A percentile compares a stretch with the other conserved stretches of the same genome.
phyloP scores from a whole-genome alignment of 345 rosid genomes.

The Lumnitzera racemosa region DNA sequence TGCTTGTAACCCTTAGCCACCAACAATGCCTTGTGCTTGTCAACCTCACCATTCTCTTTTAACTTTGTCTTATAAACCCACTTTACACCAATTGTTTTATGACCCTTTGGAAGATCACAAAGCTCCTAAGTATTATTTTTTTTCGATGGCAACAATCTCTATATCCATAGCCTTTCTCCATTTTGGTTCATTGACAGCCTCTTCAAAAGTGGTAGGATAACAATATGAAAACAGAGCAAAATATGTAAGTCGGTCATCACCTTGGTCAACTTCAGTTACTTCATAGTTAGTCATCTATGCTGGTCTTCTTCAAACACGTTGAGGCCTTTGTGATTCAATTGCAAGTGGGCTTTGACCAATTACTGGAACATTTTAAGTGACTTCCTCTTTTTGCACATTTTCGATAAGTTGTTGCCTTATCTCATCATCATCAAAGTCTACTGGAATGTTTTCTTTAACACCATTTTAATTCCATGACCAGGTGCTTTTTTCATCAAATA shows the following conservation, averaged over 20 bases:
- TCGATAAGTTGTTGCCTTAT: too few species aligned
- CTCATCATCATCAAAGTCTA: too few species aligned
- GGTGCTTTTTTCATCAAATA: not conserved
- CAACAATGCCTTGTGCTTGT: not conserved
- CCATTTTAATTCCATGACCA: too few species aligned
- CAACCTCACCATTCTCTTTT: not conserved
- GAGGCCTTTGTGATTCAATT: too few species aligned
- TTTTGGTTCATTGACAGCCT: not conserved
- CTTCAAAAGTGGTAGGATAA: not conserved
- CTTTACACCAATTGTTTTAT: slow-evolving; percentile 1
- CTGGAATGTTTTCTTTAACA: too few species aligned
- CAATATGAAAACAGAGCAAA: slow-evolving; percentile 1
- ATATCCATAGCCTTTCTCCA: not conserved
- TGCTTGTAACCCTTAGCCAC: not conserved
- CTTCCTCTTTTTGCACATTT: too few species aligned
- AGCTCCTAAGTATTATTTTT: slow-evolving; percentile 1
- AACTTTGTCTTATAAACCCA: slow-evolving; percentile 1
- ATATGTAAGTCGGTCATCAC: not conserved
- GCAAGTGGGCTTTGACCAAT: too few species aligned
- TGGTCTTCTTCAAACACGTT: too few species aligned
- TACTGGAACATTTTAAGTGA: too few species aligned
- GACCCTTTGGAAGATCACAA: not conserved
- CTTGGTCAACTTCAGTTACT: too few species aligned
- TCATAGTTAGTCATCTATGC: not conserved
- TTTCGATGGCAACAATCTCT: not conserved